These are phyloP conservation scores for Metschnikowia koreensis DNA, from an alignment of 805 yeast genomes.

Conservation along the genomic window DNA sequence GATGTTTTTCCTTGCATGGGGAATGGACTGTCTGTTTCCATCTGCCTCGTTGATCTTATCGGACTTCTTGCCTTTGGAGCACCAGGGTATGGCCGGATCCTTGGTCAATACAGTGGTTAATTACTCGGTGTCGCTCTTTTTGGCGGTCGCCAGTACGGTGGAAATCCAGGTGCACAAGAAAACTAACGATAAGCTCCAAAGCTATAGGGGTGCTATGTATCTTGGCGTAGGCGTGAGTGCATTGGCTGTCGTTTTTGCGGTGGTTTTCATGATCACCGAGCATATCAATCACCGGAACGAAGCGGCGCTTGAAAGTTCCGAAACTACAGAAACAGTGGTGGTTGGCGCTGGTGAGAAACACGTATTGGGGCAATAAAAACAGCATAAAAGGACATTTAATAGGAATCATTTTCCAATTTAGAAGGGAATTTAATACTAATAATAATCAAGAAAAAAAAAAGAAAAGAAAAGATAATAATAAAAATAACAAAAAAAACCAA, in stretches of 20 bases:
- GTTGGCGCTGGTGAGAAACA: background rate
- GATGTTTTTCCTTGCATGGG: conserved; percentile 58
- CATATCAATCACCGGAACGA: conserved; percentile 2
- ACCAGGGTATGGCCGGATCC: conserved; percentile 80
- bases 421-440: no score
- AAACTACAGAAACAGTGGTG: no score
- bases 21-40: conserved; percentile 79
- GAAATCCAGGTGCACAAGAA: conserved; percentile 30
- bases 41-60: conserved; percentile 65
- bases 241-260: conserved; percentile 35
- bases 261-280: conserved; percentile 22
- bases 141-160: conserved; percentile 71
- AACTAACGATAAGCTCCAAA: conserved; percentile 26
- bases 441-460: background rate
- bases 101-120: conserved; percentile 67
- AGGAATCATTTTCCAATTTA: no score
- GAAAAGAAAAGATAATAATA: no score
- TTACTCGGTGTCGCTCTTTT: conserved; percentile 65
- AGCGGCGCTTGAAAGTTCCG: background rate
- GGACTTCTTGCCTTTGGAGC: conserved; percentile 54
- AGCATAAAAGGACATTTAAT: no score
- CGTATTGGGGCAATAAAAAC: no score
- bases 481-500: no score
- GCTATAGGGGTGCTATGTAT: conserved; percentile 58
- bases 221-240: conserved; percentile 62